These are phyloP conservation scores for Penicillium taxi DNA, from an alignment of 495 filamentous ascomycete genomes.

Conservation along the genomic window DNA sequence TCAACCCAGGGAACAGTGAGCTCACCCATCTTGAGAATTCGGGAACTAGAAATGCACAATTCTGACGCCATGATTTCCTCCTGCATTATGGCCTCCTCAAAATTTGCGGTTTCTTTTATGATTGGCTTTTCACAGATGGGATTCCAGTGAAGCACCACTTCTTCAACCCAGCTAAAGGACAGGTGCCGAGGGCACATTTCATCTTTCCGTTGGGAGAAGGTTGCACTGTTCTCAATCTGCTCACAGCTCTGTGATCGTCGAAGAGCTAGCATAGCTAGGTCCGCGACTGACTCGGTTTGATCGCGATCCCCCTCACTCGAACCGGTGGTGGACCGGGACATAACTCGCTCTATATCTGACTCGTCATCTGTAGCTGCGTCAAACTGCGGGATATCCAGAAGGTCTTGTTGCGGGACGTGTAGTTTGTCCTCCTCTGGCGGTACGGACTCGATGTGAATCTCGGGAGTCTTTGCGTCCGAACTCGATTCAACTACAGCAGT, in stretches of 20 bases:
- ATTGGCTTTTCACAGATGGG: constrained; percentile 31
- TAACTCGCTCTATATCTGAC: constrained; percentile 26
- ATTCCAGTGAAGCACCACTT: constrained; percentile 71
- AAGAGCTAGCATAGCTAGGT: constrained; percentile 28
- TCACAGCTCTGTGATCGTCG: constrained; percentile 41
- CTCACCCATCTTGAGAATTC: constrained; percentile 42
- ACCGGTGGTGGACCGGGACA: constrained; percentile 30
- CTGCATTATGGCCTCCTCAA: constrained; percentile 38
- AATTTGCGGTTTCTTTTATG: constrained; percentile 19
- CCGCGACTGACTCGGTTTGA: constrained; percentile 12
- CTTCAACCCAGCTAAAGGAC: constrained; percentile 84
- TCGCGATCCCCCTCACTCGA: constrained; percentile 23
- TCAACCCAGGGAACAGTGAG: constrained; percentile 56
- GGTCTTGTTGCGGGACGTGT: constrained; percentile 11
- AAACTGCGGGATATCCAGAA: constrained; percentile 8
- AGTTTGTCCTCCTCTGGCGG: constrained; percentile 15
- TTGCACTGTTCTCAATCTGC: constrained; percentile 20
- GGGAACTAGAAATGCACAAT: constrained; percentile 51
- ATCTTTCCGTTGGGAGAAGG: constrained; percentile 16
- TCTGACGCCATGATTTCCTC: constrained; percentile 50
- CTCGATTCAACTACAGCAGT: constrained; percentile 5
- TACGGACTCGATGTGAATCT: constrained; percentile 29
- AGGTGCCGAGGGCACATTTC: constrained; percentile 65
- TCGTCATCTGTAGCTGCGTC: constrained; percentile 18
- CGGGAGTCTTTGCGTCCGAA: constrained; percentile 23